phyloP scores from a whole-genome alignment of 805 yeast genomes.

The Metschnikowia reukaufii region DNA sequence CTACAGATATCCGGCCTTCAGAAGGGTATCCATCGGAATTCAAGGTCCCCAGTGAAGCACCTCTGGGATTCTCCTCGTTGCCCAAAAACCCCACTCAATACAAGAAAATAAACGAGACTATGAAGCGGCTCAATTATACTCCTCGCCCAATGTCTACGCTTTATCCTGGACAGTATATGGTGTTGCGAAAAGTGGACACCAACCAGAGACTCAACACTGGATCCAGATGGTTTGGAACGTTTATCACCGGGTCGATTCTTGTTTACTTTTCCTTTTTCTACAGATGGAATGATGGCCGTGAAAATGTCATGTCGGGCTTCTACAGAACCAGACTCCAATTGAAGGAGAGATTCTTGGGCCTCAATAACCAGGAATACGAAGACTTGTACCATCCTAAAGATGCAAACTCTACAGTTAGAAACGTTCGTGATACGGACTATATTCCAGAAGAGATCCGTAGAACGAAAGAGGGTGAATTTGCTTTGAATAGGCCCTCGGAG shows the following conservation, averaged over 20 bases:
- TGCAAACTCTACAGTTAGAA: constrained; percentile 39
- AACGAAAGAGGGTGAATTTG: constrained; percentile 48
- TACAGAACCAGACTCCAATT: constrained; percentile 59
- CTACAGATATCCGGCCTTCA: constrained; percentile 72
- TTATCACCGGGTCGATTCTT: constrained; percentile 49
- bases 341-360: constrained; percentile 55
- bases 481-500: constrained; percentile 66
- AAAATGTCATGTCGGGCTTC: constrained; percentile 68
- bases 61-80: constrained; percentile 53
- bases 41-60: constrained; percentile 60
- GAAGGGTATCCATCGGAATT: constrained; percentile 86
- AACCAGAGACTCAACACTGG: constrained; percentile 58
- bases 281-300: constrained; percentile 84
- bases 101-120: constrained; percentile 66
- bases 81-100: constrained; percentile 69
- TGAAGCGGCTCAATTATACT: constrained; percentile 70
- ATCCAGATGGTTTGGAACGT: constrained; percentile 54
- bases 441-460: constrained; percentile 42
- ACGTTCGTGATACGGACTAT: constrained; percentile 44
- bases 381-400: constrained; percentile 56
- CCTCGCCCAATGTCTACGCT: constrained; percentile 74
- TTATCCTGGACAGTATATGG: constrained; percentile 79
- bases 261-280: constrained; percentile 68
- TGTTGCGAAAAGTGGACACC: constrained; percentile 57
- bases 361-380: constrained; percentile 58